These are phyloP conservation scores for Aspergillus latus DNA, from an alignment of 2,329 filamentous ascomycete genomes.

Conservation along the genomic window DNA sequence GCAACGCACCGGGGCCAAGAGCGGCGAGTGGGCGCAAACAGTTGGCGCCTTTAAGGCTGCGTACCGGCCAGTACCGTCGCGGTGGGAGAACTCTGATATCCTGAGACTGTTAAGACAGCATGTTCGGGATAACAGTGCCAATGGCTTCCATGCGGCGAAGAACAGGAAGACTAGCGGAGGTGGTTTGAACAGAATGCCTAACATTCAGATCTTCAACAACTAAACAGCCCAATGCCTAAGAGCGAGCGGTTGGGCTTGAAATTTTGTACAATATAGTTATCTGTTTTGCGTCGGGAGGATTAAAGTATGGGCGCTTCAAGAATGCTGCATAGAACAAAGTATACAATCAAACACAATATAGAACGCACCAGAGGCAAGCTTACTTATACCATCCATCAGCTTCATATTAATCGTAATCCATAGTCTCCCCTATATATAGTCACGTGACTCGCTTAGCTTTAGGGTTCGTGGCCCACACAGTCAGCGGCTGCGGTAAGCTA, in stretches of 20 bases:
- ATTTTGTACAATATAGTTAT: constrained; percentile 13
- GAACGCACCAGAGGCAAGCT: no score
- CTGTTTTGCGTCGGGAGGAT: not conserved
- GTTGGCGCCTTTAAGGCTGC: constrained; percentile 91
- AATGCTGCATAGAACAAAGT: not conserved
- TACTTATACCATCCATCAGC: no score
- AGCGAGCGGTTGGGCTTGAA: not conserved
- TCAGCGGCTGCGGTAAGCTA: constrained; percentile 21
- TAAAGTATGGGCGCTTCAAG: not conserved
- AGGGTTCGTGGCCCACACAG: constrained; percentile 28
- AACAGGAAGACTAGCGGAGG: constrained; percentile 38
- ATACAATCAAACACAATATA: not conserved
- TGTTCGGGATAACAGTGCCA: constrained; percentile 68
- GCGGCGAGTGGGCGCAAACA: constrained; percentile 94
- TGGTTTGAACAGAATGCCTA: constrained; percentile 50
- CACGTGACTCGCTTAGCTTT: constrained; percentile 39
- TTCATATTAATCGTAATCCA: no score
- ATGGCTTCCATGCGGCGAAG: constrained; percentile 41
- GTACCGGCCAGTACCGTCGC: constrained; percentile 80
- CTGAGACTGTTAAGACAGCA: constrained; percentile 74
- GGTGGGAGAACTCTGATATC: constrained; percentile 84
- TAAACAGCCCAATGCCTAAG: not conserved
- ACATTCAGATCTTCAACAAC: constrained; percentile 44
- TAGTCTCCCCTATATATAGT: not conserved
- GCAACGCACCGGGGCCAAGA: constrained; percentile 54